Evolutionary conservation across 495 filamentous ascomycete species (phyloP).

Genomic region (Penicillium subrubescens): DNA sequence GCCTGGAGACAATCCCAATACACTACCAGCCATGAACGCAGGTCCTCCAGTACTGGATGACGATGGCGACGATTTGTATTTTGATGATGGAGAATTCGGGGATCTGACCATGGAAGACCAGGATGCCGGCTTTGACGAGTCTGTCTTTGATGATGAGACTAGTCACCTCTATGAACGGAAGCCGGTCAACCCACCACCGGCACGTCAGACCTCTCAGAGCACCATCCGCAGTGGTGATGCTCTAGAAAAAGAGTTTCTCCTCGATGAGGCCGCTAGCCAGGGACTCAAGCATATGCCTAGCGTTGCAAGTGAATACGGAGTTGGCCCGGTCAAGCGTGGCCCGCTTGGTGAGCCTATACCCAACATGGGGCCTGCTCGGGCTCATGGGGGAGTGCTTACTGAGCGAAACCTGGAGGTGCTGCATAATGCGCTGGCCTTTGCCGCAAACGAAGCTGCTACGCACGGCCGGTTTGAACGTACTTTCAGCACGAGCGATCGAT

Average conservation of each 20-base stretch:
- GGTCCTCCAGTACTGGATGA: constrained; percentile 32
- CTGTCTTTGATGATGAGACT: constrained; percentile 71
- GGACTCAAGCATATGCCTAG: constrained; percentile 45
- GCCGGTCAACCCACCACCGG: constrained; percentile 19
- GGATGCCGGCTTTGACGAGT: constrained; percentile 70
- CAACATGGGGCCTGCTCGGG: constrained; percentile 33
- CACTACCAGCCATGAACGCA: constrained; percentile 5
- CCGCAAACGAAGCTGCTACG: constrained; percentile 70
- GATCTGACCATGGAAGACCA: constrained; percentile 50
- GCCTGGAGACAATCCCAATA: not conserved
- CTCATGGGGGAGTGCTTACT: constrained; percentile 46
- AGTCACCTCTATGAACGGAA: constrained; percentile 52
- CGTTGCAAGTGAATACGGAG: constrained; percentile 42
- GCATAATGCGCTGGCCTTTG: constrained; percentile 78
- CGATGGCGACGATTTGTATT: constrained; percentile 78
- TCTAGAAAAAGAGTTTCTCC: constrained; percentile 15
- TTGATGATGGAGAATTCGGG: constrained; percentile 76
- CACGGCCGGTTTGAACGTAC: constrained; percentile 67
- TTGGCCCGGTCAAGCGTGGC: constrained; percentile 27
- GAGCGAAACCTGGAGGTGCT: constrained; percentile 69
- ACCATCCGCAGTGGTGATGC: constrained; percentile 10
- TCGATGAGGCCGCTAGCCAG: constrained; percentile 20
- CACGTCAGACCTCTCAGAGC: constrained; percentile 15
- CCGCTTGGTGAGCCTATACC: constrained; percentile 33
- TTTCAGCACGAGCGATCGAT: constrained; percentile 46